Percentiles rank a stretch among this genome's conserved stretches.
phyloP scores from a whole-genome alignment of 768 basidiomycete species.

The Lentinula aciculospora region DNA sequence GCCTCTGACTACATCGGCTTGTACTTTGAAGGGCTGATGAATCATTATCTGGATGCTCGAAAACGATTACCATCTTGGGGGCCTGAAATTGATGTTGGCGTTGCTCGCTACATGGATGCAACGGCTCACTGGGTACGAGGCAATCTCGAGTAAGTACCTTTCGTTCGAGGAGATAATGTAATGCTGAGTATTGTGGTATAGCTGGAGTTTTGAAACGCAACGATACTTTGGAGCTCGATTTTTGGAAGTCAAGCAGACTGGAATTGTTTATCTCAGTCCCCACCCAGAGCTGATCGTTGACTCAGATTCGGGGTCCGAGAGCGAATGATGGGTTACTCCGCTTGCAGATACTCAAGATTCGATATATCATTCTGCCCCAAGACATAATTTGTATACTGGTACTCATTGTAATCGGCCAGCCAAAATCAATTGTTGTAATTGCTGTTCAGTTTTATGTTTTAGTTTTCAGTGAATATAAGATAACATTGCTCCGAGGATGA shows the following conservation, averaged over 20 bases:
- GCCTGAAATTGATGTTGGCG: conserved; percentile 40
- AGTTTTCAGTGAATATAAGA: no score
- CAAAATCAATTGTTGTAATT: no score
- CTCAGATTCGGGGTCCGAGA: conserved; percentile 10
- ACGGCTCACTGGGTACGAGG: conserved; percentile 58
- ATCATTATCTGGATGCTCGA: conserved; percentile 41
- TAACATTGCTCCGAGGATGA: no score
- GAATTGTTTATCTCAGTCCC: conserved; percentile 35
- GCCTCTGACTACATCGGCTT: conserved; percentile 53
- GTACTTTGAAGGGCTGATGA: conserved; percentile 45
- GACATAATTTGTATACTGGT: no score
- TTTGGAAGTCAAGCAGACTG: conserved; percentile 44
- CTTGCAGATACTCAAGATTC: no score
- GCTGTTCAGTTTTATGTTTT: no score
- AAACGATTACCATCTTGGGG: conserved; percentile 44
- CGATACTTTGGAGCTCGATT: conserved; percentile 61
- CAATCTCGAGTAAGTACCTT: conserved; percentile 43
- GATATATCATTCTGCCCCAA: no score
- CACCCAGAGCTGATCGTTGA: conserved; percentile 25
- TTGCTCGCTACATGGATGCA: conserved; percentile 47
- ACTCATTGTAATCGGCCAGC: no score
- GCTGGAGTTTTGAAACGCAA: conserved; percentile 66
- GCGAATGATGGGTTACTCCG: not conserved
- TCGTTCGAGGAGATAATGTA: not conserved
- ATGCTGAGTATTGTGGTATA: conserved; percentile 11